Evolutionary conservation across 495 filamentous ascomycete species (phyloP).

Genomic region (Rhizodiscina lignyota): DNA sequence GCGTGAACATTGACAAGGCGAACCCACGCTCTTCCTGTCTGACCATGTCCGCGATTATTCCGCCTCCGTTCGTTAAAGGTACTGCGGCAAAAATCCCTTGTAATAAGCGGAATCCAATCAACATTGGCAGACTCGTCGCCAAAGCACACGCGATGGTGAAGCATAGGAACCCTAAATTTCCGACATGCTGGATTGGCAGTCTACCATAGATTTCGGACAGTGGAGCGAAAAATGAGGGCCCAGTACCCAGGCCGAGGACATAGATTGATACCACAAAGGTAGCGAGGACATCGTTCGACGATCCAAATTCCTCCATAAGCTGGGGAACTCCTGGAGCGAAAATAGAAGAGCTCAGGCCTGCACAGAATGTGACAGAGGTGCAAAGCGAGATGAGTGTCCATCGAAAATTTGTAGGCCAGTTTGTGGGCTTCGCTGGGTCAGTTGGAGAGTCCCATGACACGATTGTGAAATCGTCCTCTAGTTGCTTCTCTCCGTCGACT

Average conservation of each 20-base stretch:
- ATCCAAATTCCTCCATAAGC: conserved; percentile 9
- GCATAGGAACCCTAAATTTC: conserved; percentile 12
- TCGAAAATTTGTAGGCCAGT: background rate
- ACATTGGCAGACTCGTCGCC: conserved; percentile 8
- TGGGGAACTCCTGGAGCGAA: conserved; percentile 9
- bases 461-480: background rate
- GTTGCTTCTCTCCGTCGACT: too few species aligned
- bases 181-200: conserved; percentile 13
- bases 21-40: conserved; percentile 11
- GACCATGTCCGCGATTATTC: conserved; percentile 17
- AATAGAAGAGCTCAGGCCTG: conserved; percentile 8
- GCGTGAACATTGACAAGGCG: conserved; percentile 14
- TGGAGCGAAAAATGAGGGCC: conserved; percentile 14
- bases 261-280: conserved; percentile 16
- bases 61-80: conserved; percentile 16
- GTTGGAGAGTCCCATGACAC: background rate
- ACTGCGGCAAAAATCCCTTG: conserved; percentile 16
- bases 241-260: conserved; percentile 18
- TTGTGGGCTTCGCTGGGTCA: conserved; percentile 1
- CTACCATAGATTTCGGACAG: conserved; percentile 16
- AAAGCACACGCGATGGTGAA: conserved; percentile 22
- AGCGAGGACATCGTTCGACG: conserved; percentile 6
- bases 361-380: conserved; percentile 1
- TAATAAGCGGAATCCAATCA: conserved; percentile 20
- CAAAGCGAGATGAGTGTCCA: conserved; percentile 3